A percentile compares a stretch with the other conserved stretches of the same genome.
These are phyloP conservation scores for Phanerochaete carnosa DNA, from an alignment of 768 basidiomycete species.

Conservation along the genomic window DNA sequence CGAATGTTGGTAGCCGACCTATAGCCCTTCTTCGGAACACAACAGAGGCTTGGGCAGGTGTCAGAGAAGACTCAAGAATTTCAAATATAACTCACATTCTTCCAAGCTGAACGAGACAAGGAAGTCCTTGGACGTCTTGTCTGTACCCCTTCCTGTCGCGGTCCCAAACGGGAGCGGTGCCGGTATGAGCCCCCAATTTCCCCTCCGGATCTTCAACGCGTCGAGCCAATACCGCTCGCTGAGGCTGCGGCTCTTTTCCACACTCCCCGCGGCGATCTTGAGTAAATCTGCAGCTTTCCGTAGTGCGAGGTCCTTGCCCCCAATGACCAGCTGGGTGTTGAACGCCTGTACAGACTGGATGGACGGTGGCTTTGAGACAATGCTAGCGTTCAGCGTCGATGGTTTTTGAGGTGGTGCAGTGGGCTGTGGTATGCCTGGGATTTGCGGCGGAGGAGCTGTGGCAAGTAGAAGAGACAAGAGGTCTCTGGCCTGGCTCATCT, in stretches of 20 bases:
- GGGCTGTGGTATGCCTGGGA: constrained; percentile 2
- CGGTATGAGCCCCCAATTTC: constrained; percentile 79
- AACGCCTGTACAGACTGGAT: constrained; percentile 36
- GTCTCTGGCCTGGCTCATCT: constrained; percentile 76
- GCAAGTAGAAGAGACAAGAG: constrained; percentile 59
- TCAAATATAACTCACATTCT: constrained; percentile 58
- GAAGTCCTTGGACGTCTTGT: constrained; percentile 80
- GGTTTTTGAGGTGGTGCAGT: constrained; percentile 17
- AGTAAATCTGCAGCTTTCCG: constrained; percentile 72
- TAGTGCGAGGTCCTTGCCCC: constrained; percentile 78
- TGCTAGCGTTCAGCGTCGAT: constrained; percentile 52
- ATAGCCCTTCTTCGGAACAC: constrained; percentile 65
- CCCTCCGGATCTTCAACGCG: constrained; percentile 70
- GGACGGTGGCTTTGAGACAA: constrained; percentile 63
- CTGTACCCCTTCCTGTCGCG: constrained; percentile 70
- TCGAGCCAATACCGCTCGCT: constrained; percentile 81
- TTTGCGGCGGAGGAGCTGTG: constrained; percentile 34
- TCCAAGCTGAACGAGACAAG: constrained; percentile 77
- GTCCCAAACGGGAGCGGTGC: constrained; percentile 74
- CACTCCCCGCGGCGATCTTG: constrained; percentile 62
- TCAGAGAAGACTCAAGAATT: neutral
- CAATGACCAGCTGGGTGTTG: constrained; percentile 42
- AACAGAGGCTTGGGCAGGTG: constrained; percentile 50
- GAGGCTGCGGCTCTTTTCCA: constrained; percentile 58
- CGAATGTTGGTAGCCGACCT: constrained; percentile 59